Conservation (phyloP, 257 asterid species). For the Primulina huaijiensis region DNA sequence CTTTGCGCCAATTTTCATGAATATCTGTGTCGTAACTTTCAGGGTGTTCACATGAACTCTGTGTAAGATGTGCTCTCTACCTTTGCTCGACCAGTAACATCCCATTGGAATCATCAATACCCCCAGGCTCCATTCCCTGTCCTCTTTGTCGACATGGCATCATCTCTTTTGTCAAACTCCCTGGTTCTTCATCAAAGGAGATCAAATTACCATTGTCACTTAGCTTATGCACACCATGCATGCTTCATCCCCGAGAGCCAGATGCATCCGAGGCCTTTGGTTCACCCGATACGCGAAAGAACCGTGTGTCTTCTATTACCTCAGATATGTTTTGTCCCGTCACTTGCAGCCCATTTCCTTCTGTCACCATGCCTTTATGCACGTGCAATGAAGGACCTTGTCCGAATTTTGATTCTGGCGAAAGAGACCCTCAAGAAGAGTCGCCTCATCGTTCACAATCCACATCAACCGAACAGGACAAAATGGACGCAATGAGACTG, state of each 20-base stretch:
- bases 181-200: conserved; percentile 63
- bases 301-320: conserved; percentile 66
- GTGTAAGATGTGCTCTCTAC: conserved; percentile 90
- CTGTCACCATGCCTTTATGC: conserved; percentile 79
- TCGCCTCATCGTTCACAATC: conserved; percentile 59
- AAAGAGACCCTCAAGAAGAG: conserved; percentile 45
- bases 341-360: conserved; percentile 93
- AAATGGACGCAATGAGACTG: conserved; percentile 55
- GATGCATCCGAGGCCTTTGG: conserved; percentile 46
- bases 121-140: conserved; percentile 87
- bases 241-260: conserved; percentile 79
- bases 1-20: background rate
- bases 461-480: conserved; percentile 42
- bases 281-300: conserved; percentile 65
- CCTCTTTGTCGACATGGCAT: conserved; percentile 89
- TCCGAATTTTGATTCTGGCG: conserved; percentile 60
- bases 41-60: conserved; percentile 89
- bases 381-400: conserved; percentile 80
- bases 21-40: conserved; percentile 25
- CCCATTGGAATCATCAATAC: conserved; percentile 57
- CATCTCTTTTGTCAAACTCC: conserved; percentile 55
- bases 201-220: conserved; percentile 58
- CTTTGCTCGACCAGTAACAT: conserved; percentile 89
- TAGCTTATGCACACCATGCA: conserved; percentile 86
- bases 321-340: conserved; percentile 75